Base-by-base conservation (phyloP, 352 stramenopile species). In the Phytophthora cryptogea region DNA sequence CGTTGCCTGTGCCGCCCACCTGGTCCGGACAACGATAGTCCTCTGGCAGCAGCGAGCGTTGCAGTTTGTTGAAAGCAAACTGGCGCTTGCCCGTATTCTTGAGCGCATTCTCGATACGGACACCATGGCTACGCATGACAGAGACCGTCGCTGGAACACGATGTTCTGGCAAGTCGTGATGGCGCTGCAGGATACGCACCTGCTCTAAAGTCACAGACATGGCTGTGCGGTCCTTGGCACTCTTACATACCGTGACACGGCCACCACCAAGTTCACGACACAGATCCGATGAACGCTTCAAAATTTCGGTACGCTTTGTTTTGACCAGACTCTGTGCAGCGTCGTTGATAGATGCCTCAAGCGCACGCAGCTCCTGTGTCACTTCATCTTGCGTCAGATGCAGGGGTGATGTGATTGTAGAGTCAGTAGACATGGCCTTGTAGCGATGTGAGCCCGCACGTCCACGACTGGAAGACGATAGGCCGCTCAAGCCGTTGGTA, bases 191-290 rank as follows among this genome's bases (percentile, higher is more conserved):
- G 30, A 96, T 93, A 27, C 86, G 85, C 28, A 92, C 91, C 61
- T 98, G 90, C 67, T 99, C 97, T 28, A 98, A 88, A 26, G 96
- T 99, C 26, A 98, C 89, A 16, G 96, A 97, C 97, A 99, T 99
- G 43, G 93, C 95, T 33, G 97, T 99, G 39, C 97, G 87, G 76
- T 99, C 96, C 70, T 99, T 99, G 13, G 96, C 96, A 70, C 85
- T 98, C 63, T 99, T 99, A 66, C 96, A 99, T 44, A 98, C 97
- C 0, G 97, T 97, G 14, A 97, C 83, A 40, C 92, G 90, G 1
- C 93, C 95, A 30, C 85, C 96, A 17, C 94, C 90, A 4, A 99
- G 64, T 46, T 90, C 76, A 14, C 87, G 80, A 63, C 87, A 93
- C 36, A 95, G 52, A 45, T 94, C 85, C 0, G 87, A 86, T 2